These are phyloP conservation scores for Suhomyces guaymorum DNA, from an alignment of 1,139 yeast genomes.

Conservation along the genomic window DNA sequence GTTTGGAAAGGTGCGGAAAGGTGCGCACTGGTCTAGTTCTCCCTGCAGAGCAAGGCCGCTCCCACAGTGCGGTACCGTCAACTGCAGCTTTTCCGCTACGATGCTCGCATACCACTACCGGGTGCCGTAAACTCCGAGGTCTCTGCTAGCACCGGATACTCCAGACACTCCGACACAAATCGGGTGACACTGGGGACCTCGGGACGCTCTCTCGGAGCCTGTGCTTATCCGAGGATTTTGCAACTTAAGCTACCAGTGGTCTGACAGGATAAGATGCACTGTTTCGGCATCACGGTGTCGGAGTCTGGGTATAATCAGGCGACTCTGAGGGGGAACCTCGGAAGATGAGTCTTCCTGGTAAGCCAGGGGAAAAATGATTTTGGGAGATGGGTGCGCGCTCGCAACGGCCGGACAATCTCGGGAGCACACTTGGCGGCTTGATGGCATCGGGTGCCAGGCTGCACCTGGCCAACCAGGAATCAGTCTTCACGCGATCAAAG, in stretches of 20 bases:
- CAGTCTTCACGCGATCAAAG: slow-evolving; percentile 3
- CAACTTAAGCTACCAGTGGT: background rate
- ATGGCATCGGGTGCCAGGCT: too few relatives aligned
- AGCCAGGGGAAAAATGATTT: too few relatives aligned
- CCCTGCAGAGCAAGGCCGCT: too few relatives aligned
- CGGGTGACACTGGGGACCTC: too few relatives aligned
- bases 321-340: slow-evolving; percentile 11
- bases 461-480: slow-evolving; percentile 2
- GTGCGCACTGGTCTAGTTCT: background rate
- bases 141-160: too few relatives aligned
- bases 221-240: too few relatives aligned
- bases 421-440: too few relatives aligned
- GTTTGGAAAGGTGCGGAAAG: slow-evolving; percentile 2
- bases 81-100: background rate
- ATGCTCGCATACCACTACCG: too few relatives aligned
- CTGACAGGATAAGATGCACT: too few relatives aligned
- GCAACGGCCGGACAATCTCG: slow-evolving; percentile 8
- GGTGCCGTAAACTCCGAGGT: background rate
- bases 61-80: background rate
- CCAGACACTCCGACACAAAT: too few relatives aligned
- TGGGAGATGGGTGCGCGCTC: slow-evolving; percentile 3
- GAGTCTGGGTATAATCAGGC: slow-evolving; percentile 2
- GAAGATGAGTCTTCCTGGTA: slow-evolving; percentile 12
- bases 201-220: too few relatives aligned
- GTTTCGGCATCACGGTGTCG: too few relatives aligned